Evolutionary conservation across 768 basidiomycete species (phyloP).

Genomic region (Pisolithus tinctorius): DNA sequence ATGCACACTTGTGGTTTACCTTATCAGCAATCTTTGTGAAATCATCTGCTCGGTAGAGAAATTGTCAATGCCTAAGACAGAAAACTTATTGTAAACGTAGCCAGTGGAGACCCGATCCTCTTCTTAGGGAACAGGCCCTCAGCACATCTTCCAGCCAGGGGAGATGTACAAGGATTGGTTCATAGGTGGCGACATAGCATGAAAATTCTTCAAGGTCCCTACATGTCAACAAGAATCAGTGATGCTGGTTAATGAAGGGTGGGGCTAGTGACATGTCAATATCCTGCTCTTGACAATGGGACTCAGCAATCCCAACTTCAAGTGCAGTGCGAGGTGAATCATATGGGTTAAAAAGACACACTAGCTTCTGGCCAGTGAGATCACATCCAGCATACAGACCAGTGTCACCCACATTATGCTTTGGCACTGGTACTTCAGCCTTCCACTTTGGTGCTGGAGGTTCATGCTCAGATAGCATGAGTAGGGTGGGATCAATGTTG

Average conservation of each 20-base stretch:
- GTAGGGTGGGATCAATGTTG: no score
- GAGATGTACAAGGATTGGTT: neutral
- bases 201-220: neutral
- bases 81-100: no score
- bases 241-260: neutral
- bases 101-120: no score
- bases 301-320: neutral
- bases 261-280: neutral
- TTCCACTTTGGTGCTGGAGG: no score
- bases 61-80: no score
- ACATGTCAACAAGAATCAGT: neutral
- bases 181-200: neutral
- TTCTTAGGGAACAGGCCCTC: neutral
- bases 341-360: neutral
- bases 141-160: neutral
- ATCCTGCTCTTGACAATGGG: neutral
- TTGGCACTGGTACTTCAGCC: no score
- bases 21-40: neutral
- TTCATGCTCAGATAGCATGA: no score
- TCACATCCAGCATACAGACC: neutral
- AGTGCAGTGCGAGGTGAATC: neutral
- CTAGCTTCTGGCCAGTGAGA: neutral
- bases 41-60: no score
- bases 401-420: no score
- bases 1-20: neutral